Base-by-base conservation (phyloP, 2,329 filamentous ascomycete genomes). In the Fusarium siculi region DNA sequence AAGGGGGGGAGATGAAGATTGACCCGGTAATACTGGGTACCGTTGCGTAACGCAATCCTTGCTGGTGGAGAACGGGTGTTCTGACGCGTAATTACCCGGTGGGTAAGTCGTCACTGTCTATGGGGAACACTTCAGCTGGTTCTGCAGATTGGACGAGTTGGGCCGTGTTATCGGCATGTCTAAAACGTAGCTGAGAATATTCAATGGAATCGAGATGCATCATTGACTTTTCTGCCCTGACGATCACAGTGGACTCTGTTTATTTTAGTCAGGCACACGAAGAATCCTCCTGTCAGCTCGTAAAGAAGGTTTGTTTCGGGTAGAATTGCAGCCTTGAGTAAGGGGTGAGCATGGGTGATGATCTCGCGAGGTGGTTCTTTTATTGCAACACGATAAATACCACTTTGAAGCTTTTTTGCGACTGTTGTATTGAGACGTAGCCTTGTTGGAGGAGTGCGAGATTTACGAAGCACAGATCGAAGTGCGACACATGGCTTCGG, bases 1-100 rank as follows among this genome's bases (percentile, higher is more conserved):
- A 69, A 68, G 65, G 66, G 42, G 63, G 32, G 39, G 40, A 69
- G 47, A 69, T 69, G 65, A 69, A 69, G 65, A 69, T 69, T 39
- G 59, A 39, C 59, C 52, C 25, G 12, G 34, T 32, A 46, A 68
- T 56, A 46, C 65, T 69, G 65, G 66, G 65, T 54, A 66, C 44
- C 21, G 66, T 56, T 63, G 64, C 62, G 64, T 66, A 67, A 60
- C 42, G 12, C 12, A 37, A 68, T 68, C 63, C 65, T 49, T 36
- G 65, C 25, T 6, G 19, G 66, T 69, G 66, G 66, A 52, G 42
- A 69, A 65, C 28, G 39, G 34, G 9, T 52, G 34, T 15, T 8
- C 50, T 69, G 66, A 69, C 65, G 66, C 66, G 66, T 69, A 69
- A 54, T 54, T n/a, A 40, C 11, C 50, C 34, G 34, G 50, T 54